These are phyloP conservation scores for Solanum habrochaites DNA, from an alignment of 257 asterid species.

Conservation along the genomic window DNA sequence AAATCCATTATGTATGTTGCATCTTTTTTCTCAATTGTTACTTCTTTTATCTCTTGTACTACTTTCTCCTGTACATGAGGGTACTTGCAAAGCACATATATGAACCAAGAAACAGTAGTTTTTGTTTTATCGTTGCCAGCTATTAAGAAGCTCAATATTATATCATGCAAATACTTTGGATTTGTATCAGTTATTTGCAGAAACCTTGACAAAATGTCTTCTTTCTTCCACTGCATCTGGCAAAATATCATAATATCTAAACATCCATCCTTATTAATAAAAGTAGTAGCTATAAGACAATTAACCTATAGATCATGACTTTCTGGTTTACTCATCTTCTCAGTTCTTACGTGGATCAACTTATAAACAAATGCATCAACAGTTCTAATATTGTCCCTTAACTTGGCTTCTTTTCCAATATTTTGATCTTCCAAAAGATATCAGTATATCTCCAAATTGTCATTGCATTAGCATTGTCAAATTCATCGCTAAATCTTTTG, in stretches of 20 bases:
- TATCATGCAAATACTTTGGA: too few relatives aligned
- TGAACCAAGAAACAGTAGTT: too few relatives aligned
- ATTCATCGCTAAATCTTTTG: conserved; percentile 24
- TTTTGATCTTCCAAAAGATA: conserved; percentile 25
- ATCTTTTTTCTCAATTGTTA: background rate
- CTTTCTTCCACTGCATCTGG: conserved; percentile 32
- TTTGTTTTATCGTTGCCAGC: too few relatives aligned
- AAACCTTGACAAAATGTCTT: conserved; percentile 48
- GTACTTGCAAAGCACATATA: too few relatives aligned
- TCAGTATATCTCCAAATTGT: conserved; percentile 42
- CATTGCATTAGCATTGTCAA: conserved; percentile 41
- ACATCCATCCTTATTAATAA: too few relatives aligned
- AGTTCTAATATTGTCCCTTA: conserved; percentile 27
- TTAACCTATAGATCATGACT: background rate
- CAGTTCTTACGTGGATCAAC: conserved; percentile 11
- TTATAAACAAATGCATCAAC: conserved; percentile 37
- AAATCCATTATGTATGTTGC: conserved; percentile 8
- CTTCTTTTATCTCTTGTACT: too few relatives aligned
- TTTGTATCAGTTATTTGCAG: conserved; percentile 1
- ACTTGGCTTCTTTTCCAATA: conserved; percentile 33
- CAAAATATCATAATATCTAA: too few relatives aligned
- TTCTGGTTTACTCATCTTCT: too few relatives aligned
- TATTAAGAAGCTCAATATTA: too few relatives aligned
- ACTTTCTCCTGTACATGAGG: too few relatives aligned
- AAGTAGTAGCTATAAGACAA: too few relatives aligned